Evolutionary conservation across 371 early-diverging fungal genomes (phyloP).

Genomic region (Circinella minor): DNA sequence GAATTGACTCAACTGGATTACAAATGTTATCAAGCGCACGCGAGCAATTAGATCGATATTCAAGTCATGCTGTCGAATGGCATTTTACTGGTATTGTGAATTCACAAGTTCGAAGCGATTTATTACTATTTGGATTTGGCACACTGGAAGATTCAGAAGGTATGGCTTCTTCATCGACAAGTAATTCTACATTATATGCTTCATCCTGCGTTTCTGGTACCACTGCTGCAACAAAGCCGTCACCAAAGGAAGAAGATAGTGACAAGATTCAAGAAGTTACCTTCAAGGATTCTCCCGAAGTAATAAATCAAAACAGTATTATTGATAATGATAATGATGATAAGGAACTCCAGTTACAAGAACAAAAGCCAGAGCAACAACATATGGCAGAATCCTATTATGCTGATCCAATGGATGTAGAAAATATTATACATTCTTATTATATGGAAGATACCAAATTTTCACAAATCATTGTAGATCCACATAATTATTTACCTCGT

Average conservation of each 20-base stretch:
- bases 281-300: slow-evolving; percentile 2
- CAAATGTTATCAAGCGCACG: slow-evolving; percentile 61
- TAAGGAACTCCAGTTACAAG: not conserved
- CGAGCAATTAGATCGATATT: slow-evolving; percentile 40
- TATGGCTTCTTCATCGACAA: not conserved
- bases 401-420: slow-evolving; percentile 7
- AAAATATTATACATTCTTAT: slow-evolving; percentile 4
- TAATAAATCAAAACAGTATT: not conserved
- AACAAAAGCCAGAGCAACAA: not conserved
- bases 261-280: slow-evolving; percentile 8
- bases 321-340: not conserved
- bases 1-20: slow-evolving; percentile 75
- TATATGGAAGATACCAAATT: slow-evolving; percentile 15
- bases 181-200: slow-evolving; percentile 2
- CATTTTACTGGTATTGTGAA: slow-evolving; percentile 25
- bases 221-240: slow-evolving; percentile 1
- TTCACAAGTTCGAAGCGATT: slow-evolving; percentile 17
- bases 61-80: slow-evolving; percentile 32
- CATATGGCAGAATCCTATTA: not conserved
- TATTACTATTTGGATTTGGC: slow-evolving; percentile 17
- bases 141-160: not conserved
- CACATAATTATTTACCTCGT: slow-evolving; percentile 16
- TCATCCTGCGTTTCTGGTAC: slow-evolving; percentile 6
- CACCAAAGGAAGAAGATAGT: slow-evolving; percentile 12
- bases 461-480: slow-evolving; percentile 15